Evolutionary conservation across 768 basidiomycete genomes (phyloP), one percentile per base, ranked within the genome.

Genomic region (Podaxis pistillaris): DNA sequence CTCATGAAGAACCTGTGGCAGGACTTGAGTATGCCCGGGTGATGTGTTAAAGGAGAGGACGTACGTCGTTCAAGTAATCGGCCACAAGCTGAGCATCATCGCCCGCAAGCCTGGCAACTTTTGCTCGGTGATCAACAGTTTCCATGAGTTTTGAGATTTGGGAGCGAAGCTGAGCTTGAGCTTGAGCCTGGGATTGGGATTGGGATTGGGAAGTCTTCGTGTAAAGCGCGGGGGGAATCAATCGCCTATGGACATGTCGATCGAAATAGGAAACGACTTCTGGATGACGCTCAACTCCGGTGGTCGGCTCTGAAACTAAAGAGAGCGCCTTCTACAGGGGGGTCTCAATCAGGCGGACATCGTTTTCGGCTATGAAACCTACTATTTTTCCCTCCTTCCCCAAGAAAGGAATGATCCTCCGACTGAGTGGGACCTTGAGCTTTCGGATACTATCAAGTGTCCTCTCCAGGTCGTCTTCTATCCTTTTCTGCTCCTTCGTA

Each of bases 311-410:
- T 12, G 40, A 12, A 12, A 3, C 40, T 1, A 2, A 24, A 24
- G 40, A 41, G 12, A 41, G 40, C 13, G 40, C 40, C 40, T 41
- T 41, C 40, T 41, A 17, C 9, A 15, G n/a, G n/a, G 5, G 4
- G 4, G 40, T 15, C 40, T 2, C 4, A 17, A 15, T 17, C 11
- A 24, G 24, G 13, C 13, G n/a, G n/a, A 4, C 40, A 41, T 15
- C 12, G n/a, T 17, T 13, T 15, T n/a, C n/a, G 38, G 38, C 8
- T 11, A 2, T 17, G 19, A 26, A 50, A 50, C 58, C 26, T 26
- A 58, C 58, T 7, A 58, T 58, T 24, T 58, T 59, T 13, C 58
- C 60, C 37, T 46, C 46, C n/a, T 36, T 61, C 41, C 60, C 53
- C 1, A 60, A 52, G 15, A 61, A 54, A 2, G 36, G 40, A 9